Evolutionary conservation across 2,329 filamentous ascomycete genomes (phyloP).

Genomic region (Periconia digitata): DNA sequence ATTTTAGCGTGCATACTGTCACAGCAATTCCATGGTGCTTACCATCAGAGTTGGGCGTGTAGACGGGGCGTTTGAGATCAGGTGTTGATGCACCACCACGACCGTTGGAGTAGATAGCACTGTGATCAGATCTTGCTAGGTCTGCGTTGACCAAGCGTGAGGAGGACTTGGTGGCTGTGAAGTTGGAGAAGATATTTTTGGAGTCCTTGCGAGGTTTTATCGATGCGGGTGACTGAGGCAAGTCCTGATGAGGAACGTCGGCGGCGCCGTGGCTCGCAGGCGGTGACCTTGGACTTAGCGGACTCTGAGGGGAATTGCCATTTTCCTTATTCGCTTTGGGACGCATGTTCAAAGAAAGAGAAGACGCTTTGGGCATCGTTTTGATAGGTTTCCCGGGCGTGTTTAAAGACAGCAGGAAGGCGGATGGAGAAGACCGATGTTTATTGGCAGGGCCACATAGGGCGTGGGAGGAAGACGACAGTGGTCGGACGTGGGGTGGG

Average conservation of each 20-base stretch:
- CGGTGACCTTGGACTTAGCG: slow-evolving; percentile 37
- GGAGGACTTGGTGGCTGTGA: slow-evolving; percentile 51
- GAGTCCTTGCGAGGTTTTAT: slow-evolving; percentile 43
- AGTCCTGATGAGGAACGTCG: slow-evolving; percentile 30
- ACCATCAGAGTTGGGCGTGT: slow-evolving; percentile 42
- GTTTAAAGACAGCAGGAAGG: slow-evolving; percentile 23
- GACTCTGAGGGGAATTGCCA: slow-evolving; percentile 32
- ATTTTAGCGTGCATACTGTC: slow-evolving; percentile 9
- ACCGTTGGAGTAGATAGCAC: slow-evolving; percentile 43
- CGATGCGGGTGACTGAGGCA: slow-evolving; percentile 37
- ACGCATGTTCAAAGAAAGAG: slow-evolving; percentile 41
- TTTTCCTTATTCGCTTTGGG: slow-evolving; percentile 32
- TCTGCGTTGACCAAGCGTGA: slow-evolving; percentile 44
- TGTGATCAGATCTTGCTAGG: slow-evolving; percentile 34
- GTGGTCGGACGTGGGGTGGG: slow-evolving; percentile 16
- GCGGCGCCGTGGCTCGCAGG: slow-evolving; percentile 21
- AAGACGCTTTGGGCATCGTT: slow-evolving; percentile 44
- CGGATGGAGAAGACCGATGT: slow-evolving; percentile 17
- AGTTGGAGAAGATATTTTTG: slow-evolving; percentile 51
- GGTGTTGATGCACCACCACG: slow-evolving; percentile 52
- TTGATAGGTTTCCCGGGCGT: slow-evolving; percentile 29
- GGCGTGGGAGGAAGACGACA: slow-evolving; percentile 16
- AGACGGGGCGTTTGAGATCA: slow-evolving; percentile 45
- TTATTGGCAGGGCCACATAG: slow-evolving; percentile 31
- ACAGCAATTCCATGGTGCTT: slow-evolving; percentile 6